Evolutionary conservation across 495 filamentous ascomycete genomes (phyloP).

Genomic region (Massariosphaeria phaeospora): DNA sequence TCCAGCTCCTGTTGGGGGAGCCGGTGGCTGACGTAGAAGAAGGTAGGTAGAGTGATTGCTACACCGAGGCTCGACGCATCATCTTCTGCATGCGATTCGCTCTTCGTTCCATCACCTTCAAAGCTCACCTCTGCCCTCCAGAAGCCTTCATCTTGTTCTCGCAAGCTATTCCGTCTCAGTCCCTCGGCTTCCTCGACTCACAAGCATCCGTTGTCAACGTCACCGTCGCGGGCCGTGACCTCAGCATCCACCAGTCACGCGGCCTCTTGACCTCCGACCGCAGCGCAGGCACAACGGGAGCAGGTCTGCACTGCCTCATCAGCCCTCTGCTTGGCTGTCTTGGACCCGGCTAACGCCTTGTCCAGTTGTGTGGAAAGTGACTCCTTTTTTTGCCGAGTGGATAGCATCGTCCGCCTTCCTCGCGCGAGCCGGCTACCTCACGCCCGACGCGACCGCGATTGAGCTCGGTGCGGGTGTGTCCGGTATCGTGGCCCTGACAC

Average conservation of each 20-base stretch:
- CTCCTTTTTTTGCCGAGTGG: constrained; percentile 81
- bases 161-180: constrained; percentile 63
- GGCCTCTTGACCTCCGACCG: constrained; percentile 71
- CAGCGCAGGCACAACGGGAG: constrained; percentile 82
- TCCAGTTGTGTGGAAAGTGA: constrained; percentile 85
- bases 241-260: constrained; percentile 81
- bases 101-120: neutral
- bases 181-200: constrained; percentile 80
- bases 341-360: constrained; percentile 15
- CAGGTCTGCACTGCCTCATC: constrained; percentile 56
- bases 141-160: constrained; percentile 86
- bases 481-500: constrained; percentile 61
- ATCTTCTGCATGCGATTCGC: neutral
- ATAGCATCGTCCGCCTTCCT: constrained; percentile 62
- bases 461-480: constrained; percentile 89
- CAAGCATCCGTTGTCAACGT: constrained; percentile 61
- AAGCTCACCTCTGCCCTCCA: constrained; percentile 38
- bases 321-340: constrained; percentile 2
- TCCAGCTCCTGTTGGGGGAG: constrained; percentile 34
- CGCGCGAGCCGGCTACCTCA: constrained; percentile 53
- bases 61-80: neutral
- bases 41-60: constrained; percentile 26
- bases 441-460: constrained; percentile 54
- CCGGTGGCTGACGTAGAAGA: constrained; percentile 39
- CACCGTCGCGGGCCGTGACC: constrained; percentile 61